A percentile compares a stretch with the other conserved stretches of the same genome.
Evolutionary conservation across 2,329 filamentous ascomycete species (phyloP).

Genomic region (Apiospora pterosperma): DNA sequence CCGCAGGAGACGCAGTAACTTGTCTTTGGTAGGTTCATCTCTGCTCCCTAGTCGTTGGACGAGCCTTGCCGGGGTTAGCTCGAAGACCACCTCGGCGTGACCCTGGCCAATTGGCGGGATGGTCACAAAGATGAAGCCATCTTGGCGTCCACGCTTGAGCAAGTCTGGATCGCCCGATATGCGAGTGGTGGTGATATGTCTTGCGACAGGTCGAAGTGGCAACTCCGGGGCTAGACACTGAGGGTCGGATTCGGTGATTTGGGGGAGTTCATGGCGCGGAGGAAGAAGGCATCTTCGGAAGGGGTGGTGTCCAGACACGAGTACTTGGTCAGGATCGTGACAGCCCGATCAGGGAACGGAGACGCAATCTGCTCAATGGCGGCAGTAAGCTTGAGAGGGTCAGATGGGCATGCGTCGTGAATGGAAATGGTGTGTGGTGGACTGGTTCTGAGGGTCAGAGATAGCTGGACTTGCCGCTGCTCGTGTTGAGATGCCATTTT

Average conservation of each 20-base stretch:
- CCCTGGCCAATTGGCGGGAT: not conserved
- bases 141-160: not conserved
- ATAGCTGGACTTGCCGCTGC: not conserved
- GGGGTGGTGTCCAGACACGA: conserved; percentile 5
- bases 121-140: not conserved
- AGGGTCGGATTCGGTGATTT: not conserved
- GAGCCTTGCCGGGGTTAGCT: not conserved
- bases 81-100: not conserved
- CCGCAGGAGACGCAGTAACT: not conserved
- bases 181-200: not conserved
- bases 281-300: not conserved
- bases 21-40: not conserved
- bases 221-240: not conserved
- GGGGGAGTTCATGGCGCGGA: not conserved
- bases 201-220: not conserved
- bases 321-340: conserved; percentile 6
- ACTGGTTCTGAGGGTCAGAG: not conserved
- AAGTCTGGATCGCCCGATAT: conserved; percentile 2
- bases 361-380: not conserved
- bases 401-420: not conserved
- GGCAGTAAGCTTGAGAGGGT: not conserved
- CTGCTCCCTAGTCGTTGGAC: not conserved
- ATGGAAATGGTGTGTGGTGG: not conserved
- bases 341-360: conserved; percentile 1
- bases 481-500: not conserved